A percentile compares a stretch with the other conserved stretches of the same genome.
Evolutionary conservation across 441 rosid species (phyloP).

Genomic region (Bruguiera hainesii): DNA sequence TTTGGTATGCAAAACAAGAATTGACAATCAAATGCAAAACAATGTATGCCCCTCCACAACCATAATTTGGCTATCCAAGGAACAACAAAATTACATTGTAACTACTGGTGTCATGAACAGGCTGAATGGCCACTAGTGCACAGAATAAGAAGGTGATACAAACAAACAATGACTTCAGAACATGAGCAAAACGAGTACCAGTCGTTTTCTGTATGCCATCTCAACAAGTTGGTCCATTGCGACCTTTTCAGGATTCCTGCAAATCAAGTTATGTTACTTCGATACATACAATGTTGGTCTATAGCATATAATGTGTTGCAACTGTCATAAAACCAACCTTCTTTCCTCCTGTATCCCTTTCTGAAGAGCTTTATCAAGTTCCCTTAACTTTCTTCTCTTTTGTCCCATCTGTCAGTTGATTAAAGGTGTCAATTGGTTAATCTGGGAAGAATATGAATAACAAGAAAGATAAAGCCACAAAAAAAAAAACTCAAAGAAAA

Average conservation of each 20-base stretch:
- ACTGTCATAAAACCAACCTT: conserved; percentile 41
- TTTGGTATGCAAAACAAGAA: too few species aligned
- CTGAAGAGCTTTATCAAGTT: conserved; percentile 52
- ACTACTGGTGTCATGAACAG: too few species aligned
- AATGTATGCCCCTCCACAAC: too few species aligned
- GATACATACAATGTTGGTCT: conserved; percentile 9
- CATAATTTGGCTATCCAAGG: too few species aligned
- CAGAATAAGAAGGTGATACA: not conserved
- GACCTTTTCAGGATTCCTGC: conserved; percentile 66
- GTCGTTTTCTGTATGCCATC: conserved; percentile 72
- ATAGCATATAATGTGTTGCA: conserved; percentile 7
- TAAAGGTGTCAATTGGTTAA: conserved; percentile 11
- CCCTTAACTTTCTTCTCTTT: conserved; percentile 60
- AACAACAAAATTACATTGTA: too few species aligned
- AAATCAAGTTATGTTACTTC: conserved; percentile 21
- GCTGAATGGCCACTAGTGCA: too few species aligned
- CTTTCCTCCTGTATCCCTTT: conserved; percentile 50
- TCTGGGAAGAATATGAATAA: not conserved
- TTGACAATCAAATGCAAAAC: too few species aligned
- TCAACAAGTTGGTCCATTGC: conserved; percentile 89
- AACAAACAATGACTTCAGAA: not conserved
- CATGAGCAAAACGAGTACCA: conserved; percentile 48
- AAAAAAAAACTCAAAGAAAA: not conserved
- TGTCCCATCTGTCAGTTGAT: conserved; percentile 47
- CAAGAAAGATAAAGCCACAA: conserved; percentile 8